phyloP scores from a whole-genome alignment of 106 monocot species.

The Dendrobium huoshanense region DNA sequence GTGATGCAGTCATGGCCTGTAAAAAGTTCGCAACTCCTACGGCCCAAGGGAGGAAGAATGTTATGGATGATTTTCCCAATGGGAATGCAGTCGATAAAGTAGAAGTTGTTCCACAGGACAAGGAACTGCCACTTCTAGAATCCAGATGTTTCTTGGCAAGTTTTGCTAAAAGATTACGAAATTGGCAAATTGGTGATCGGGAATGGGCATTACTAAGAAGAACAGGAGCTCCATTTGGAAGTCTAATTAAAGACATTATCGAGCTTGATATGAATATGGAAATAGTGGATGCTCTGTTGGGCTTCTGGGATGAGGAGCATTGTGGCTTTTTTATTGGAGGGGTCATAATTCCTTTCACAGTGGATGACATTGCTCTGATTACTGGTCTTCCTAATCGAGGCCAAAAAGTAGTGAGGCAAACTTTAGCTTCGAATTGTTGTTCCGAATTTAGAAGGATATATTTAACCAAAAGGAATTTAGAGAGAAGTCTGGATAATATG shows the following conservation, averaged over 20 bases:
- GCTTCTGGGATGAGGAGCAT: constrained; percentile 6
- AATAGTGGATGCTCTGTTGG: constrained; percentile 2
- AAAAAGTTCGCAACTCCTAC: neutral
- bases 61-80: too few relatives aligned
- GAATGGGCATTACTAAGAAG: constrained; percentile 1
- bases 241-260: neutral
- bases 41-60: too few relatives aligned
- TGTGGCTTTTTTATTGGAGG: constrained; percentile 1
- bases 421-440: neutral
- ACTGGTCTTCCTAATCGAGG: constrained; percentile 6
- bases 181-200: neutral
- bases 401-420: neutral
- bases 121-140: neutral
- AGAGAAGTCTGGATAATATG: neutral
- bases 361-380: constrained; percentile 8
- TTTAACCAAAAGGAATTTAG: neutral
- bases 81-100: neutral
- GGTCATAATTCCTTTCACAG: neutral
- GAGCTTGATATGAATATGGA: constrained; percentile 3
- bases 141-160: neutral
- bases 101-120: neutral
- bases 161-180: neutral
- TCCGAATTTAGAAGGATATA: neutral
- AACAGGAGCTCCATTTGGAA: constrained; percentile 10
- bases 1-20: neutral